Evolutionary conservation across 257 asterid genomes (phyloP).

Genomic region (Gentiana straminea): DNA sequence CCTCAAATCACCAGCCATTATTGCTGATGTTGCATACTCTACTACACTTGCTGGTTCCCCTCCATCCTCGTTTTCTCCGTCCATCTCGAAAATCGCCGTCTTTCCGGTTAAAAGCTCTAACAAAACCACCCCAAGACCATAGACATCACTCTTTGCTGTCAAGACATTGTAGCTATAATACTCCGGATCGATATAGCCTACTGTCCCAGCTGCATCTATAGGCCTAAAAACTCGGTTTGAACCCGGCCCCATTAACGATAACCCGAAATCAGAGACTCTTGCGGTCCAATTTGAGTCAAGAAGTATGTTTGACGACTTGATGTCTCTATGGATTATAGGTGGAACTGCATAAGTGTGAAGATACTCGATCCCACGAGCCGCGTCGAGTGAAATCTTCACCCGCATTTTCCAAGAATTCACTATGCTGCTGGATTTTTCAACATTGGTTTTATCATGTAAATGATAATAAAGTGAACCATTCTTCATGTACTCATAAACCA

Average conservation of each 20-base stretch:
- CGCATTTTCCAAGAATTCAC: constrained; percentile 78
- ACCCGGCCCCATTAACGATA: constrained; percentile 61
- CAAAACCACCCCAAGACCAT: constrained; percentile 75
- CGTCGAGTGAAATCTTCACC: constrained; percentile 66
- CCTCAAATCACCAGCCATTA: constrained; percentile 44
- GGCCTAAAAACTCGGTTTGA: constrained; percentile 32
- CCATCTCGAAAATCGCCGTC: constrained; percentile 54
- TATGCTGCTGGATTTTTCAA: constrained; percentile 31
- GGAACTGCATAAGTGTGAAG: constrained; percentile 83
- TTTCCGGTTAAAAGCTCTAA: constrained; percentile 65
- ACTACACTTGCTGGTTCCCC: constrained; percentile 52
- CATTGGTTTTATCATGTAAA: constrained; percentile 52
- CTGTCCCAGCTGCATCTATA: constrained; percentile 63
- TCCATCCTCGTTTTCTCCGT: constrained; percentile 15
- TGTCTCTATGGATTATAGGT: constrained; percentile 78
- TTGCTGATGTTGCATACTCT: constrained; percentile 56
- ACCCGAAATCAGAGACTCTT: constrained; percentile 77
- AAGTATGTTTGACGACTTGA: constrained; percentile 73
- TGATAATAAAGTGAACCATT: constrained; percentile 81
- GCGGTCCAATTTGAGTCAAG: constrained; percentile 63
- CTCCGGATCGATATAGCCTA: constrained; percentile 81
- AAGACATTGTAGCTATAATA: constrained; percentile 60
- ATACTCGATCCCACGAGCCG: constrained; percentile 81
- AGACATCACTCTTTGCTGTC: constrained; percentile 79
- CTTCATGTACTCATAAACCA: constrained; percentile 81